Base-by-base conservation (phyloP, 208 protist species). In the Leishmania arabica region DNA sequence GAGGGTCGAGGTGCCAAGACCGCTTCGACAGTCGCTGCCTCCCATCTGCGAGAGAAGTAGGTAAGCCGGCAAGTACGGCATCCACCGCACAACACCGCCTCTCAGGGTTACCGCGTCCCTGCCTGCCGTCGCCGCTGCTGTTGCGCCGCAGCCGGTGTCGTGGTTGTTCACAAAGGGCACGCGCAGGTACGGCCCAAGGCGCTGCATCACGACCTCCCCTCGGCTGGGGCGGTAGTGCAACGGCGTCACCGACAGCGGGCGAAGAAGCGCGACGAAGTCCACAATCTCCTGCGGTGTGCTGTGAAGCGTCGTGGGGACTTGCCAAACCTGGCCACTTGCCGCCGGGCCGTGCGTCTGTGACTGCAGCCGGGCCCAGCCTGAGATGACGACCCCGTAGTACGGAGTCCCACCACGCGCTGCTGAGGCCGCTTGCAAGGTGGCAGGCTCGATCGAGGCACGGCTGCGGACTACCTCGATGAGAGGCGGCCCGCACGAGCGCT, bases 301-400 rank as follows among this genome's bases (percentile, higher is more conserved):
- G 88, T 97, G 91, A 56, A 95, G 84, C 51, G 92, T 94, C 0
- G 88, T 89, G 6, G 91, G 87, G 60, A 97, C 88, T 62, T 93
- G 89, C 91, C 91, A 95, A 37, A 92, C 84, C 53, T 79, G 73
- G 4, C 77, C 82, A 27, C 71, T 75, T 34, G 79, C 31, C 3
- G 72, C 34, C 6, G 79, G 51, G 40, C 68, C 76, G 27, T 45
- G 54, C 34, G 47, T 60, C 45, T 81, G 54, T 27, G 60, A 56
- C 75, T 88, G 87, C 82, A 93, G 65, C 3, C 87, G 82, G 17
- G 93, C 90, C 93, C 90, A 97, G 21, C 90, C 92, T 42, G 89
- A 92, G 79, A 97, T 95, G 73, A 93, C 80, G 42, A 97, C 83
- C 21, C 88, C 90, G 79, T 90, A 95, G 83, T 92, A 80, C 27